Base-by-base conservation (phyloP, 306 rosid genomes). In the Malus orientalis region DNA sequence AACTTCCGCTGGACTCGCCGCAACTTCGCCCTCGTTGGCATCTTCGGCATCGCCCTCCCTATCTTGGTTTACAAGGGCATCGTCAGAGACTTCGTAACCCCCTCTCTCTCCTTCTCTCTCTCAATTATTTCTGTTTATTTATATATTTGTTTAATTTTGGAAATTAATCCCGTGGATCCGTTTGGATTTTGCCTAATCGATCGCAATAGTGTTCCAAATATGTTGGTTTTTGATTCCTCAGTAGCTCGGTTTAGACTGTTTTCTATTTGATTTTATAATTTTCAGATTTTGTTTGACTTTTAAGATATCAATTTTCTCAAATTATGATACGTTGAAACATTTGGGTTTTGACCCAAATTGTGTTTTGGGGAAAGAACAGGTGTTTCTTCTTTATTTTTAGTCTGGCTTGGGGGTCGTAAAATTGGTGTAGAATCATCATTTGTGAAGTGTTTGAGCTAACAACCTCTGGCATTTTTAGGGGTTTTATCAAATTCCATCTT, bases 1-100 rank as follows among this genome's bases (percentile, higher is more conserved):
- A 95, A 95, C 81, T 95, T 95, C 89, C 92, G 97, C 1, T 95
- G 99, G 99, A 85, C 86, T 63, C 99, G 99, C 74, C 99, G 99
- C 73, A 95, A 95, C 61, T 76, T 95, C 1, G 93, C 91, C 61
- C 86, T 95, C 29, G 88, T 90, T 6, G 97, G 97, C 33, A 66
- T 95, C 80, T 95, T 95, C 61, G 99, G 99, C 74, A 53, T 95
- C 81, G 97, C 91, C 63, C 1, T 95, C 75, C 99, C 99, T 29
- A n/a, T 84, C 75, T 81, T 95, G 25, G 88, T 95, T 74, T 95
- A 95, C 90, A 95, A 88, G 73, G 99, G 98, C 82, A 87, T 95
- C 70, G 97, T 95, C 83, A 65, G 87, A 15, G 99, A 95, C 84
- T 95, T 95, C 77, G 96, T 93, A 85, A 53, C 20, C 14, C 33